Conservation (phyloP, 768 basidiomycete genomes). For the Cystobasidium tubakii region DNA sequence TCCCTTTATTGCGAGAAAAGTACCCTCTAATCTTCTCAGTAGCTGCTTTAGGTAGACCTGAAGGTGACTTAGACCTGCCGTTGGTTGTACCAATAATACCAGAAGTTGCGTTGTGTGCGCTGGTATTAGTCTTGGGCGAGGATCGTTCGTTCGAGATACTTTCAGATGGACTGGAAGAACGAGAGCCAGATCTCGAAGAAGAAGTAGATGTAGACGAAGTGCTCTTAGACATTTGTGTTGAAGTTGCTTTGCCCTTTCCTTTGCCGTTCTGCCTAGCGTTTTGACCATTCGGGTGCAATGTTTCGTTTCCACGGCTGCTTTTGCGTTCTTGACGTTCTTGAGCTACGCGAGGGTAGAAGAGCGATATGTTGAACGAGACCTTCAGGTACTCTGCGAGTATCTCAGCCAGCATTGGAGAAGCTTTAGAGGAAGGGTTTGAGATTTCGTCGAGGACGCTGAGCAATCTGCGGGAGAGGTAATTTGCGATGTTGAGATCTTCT, state of each 20-base stretch:
- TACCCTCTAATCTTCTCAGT: conserved; percentile 29
- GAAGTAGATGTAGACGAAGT: neutral
- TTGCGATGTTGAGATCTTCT: conserved; percentile 27
- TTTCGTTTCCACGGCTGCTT: neutral
- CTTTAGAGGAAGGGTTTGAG: neutral
- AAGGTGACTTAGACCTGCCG: neutral
- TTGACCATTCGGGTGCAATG: neutral
- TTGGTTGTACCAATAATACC: neutral
- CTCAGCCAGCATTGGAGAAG: conserved; percentile 17
- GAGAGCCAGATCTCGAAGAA: neutral
- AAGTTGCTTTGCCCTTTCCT: neutral
- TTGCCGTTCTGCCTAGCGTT: neutral
- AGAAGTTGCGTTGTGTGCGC: neutral
- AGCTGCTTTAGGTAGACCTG: neutral
- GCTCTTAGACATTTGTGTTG: neutral
- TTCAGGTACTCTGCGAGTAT: conserved; percentile 45
- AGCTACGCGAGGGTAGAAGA: conserved; percentile 39
- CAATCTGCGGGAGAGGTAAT: conserved; percentile 9
- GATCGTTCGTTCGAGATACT: neutral
- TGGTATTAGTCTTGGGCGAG: neutral
- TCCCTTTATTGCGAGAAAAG: conserved; percentile 15
- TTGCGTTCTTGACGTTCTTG: neutral
- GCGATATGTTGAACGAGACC: conserved; percentile 45
- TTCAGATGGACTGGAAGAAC: neutral
- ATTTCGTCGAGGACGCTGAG: conserved; percentile 19